Evolutionary conservation across 2,329 filamentous ascomycete species (phyloP).

Genomic region (Fusarium armeniacum): DNA sequence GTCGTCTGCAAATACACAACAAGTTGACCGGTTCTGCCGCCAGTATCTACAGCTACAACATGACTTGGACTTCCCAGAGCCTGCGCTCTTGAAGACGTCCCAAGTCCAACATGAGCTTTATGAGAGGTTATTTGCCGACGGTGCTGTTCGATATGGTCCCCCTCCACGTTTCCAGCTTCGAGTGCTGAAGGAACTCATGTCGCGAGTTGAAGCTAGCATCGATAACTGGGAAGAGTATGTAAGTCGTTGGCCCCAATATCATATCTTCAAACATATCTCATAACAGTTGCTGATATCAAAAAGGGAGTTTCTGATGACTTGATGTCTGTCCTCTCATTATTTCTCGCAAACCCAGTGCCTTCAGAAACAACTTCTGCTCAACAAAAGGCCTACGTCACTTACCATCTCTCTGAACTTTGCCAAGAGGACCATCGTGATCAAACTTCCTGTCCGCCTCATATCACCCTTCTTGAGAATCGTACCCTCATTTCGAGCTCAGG

Average conservation of each 20-base stretch:
- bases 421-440: constrained; percentile 17
- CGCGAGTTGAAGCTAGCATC: constrained; percentile 79
- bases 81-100: constrained; percentile 68
- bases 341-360: constrained; percentile 75
- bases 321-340: constrained; percentile 74
- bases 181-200: constrained; percentile 79
- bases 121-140: constrained; percentile 73
- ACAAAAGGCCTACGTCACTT: constrained; percentile 81
- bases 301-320: constrained; percentile 89
- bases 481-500: constrained; percentile 77
- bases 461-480: constrained; percentile 78
- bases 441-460: constrained; percentile 39
- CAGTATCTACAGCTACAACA: constrained; percentile 85
- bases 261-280: neutral
- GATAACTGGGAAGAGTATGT: constrained; percentile 90
- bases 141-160: constrained; percentile 68
- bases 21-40: constrained; percentile 69
- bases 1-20: constrained; percentile 33
- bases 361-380: constrained; percentile 76
- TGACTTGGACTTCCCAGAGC: constrained; percentile 73
- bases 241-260: constrained; percentile 58
- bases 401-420: constrained; percentile 62
- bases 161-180: constrained; percentile 78
- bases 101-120: constrained; percentile 77
- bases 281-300: constrained; percentile 44